phyloP scores from a whole-genome alignment of 2,329 filamentous ascomycete species.

The Juglanconis sp. region DNA sequence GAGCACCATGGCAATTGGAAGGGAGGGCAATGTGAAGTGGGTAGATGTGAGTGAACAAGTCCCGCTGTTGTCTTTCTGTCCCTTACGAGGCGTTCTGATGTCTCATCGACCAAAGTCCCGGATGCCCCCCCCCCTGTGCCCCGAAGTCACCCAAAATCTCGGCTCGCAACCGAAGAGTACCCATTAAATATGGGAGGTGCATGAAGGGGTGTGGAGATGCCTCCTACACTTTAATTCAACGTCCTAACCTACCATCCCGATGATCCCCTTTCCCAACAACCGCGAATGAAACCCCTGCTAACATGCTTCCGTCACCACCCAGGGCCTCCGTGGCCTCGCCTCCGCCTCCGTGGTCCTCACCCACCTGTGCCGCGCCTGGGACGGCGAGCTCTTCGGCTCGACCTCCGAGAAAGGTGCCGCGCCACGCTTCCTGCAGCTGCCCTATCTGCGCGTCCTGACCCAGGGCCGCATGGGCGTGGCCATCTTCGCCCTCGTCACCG shows the following conservation, averaged over 20 bases:
- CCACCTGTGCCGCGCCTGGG: conserved; percentile 50
- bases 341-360: conserved; percentile 54
- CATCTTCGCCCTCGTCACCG: conserved; percentile 63
- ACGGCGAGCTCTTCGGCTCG: conserved; percentile 47
- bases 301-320: not conserved
- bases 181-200: not conserved
- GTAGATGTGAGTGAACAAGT: conserved; percentile 47
- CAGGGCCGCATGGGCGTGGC: conserved; percentile 64
- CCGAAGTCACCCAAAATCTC: not conserved
- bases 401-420: conserved; percentile 39
- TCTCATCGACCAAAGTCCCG: not conserved
- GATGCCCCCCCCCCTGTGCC: not conserved
- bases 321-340: conserved; percentile 56
- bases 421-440: conserved; percentile 53
- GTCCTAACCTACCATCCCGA: not conserved
- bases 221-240: not conserved
- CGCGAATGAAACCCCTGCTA: not conserved
- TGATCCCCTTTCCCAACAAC: not conserved
- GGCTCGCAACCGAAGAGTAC: not conserved
- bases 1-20: conserved; percentile 39
- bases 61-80: not conserved
- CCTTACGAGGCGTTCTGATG: too few species aligned
- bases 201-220: not conserved
- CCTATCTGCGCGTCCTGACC: conserved; percentile 55
- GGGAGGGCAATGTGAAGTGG: conserved; percentile 54